These are phyloP conservation scores for Hypholoma sublateritium DNA, from an alignment of 768 basidiomycete genomes.

Conservation along the genomic window DNA sequence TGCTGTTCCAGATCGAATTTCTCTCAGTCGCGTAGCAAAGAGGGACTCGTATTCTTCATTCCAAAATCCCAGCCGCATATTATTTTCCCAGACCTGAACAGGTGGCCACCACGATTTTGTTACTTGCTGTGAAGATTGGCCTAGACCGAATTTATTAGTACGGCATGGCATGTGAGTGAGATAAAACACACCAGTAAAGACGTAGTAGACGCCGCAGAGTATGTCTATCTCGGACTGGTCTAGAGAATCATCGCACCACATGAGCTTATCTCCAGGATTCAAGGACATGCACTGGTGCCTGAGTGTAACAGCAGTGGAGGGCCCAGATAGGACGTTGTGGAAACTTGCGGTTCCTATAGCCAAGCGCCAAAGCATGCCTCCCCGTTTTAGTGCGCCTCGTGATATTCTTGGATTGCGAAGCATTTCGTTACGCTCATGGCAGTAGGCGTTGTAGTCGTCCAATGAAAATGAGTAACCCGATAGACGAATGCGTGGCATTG, in stretches of 20 bases:
- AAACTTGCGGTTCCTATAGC: not conserved
- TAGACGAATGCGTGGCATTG: not conserved
- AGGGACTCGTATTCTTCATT: not conserved
- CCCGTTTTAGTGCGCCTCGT: not conserved
- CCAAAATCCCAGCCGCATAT: not conserved
- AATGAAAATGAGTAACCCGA: not conserved
- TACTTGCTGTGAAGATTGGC: not conserved
- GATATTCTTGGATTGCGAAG: not conserved
- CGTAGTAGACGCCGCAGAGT: not conserved
- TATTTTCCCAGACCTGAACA: not conserved
- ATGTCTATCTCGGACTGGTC: not conserved
- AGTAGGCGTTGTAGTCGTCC: not conserved
- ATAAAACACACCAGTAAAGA: not conserved
- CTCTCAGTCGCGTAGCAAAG: not conserved
- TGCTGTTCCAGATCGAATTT: not conserved
- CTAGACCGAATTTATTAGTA: not conserved
- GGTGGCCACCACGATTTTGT: constrained; percentile 1
- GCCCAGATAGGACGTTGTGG: not conserved
- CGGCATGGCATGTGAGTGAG: too few relatives aligned
- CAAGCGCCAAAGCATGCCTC: constrained; percentile 2
- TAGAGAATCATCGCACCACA: not conserved
- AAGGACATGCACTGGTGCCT: not conserved
- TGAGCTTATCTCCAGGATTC: not conserved
- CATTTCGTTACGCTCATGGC: not conserved
- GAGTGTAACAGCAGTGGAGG: not conserved